Conservation (phyloP, 331 rosid species). For the Rosa hybrid region DNA sequence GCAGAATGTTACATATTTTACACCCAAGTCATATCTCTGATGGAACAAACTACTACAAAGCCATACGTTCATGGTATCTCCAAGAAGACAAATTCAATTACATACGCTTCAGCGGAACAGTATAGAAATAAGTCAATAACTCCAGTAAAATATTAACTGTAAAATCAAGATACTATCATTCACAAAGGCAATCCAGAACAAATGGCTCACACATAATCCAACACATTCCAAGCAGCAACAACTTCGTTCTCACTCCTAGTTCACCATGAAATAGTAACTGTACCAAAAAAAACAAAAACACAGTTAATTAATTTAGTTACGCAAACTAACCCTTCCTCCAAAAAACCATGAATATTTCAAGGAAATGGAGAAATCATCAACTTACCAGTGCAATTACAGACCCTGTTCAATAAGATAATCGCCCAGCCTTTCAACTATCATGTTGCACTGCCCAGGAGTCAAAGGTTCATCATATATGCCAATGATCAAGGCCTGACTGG, state of each 20-base stretch:
- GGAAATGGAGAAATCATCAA: not conserved
- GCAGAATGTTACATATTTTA: not conserved
- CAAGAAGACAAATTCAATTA: not conserved
- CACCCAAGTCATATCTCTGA: constrained; percentile 9
- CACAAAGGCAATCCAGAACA: constrained; percentile 26
- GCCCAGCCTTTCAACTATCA: constrained; percentile 49
- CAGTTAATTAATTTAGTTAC: not conserved
- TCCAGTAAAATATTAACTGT: not conserved
- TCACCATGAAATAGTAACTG: constrained; percentile 4
- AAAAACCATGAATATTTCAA: not conserved
- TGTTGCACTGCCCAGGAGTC: constrained; percentile 51
- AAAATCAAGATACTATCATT: constrained; percentile 16
- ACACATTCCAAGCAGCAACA: constrained; percentile 26
- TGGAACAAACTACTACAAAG: not conserved
- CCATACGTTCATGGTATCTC: not conserved
- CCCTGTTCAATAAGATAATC: constrained; percentile 49
- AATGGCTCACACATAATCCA: constrained; percentile 21
- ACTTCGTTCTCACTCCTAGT: constrained; percentile 28
- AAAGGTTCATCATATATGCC: constrained; percentile 43
- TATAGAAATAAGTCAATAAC: no score
- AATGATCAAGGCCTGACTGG: constrained; percentile 38
- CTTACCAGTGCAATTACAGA: constrained; percentile 25
- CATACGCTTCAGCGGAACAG: not conserved
- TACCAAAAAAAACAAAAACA: not conserved
- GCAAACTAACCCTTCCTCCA: not conserved